phyloP scores from a whole-genome alignment of 2,329 filamentous ascomycete genomes.

The Teratosphaeria nubilosa region DNA sequence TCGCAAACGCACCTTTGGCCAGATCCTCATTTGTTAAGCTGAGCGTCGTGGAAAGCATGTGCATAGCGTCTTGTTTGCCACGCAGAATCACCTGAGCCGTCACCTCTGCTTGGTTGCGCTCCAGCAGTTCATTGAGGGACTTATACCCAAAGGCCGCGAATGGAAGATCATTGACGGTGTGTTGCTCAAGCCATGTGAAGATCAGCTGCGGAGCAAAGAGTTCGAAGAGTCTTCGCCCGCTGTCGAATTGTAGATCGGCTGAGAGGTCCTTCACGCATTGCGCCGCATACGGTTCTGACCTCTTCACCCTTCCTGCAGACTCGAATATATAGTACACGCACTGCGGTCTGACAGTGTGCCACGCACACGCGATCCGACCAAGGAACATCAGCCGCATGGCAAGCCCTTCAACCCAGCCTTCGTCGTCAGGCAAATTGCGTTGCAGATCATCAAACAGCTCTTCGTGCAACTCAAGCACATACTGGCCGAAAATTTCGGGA shows the following conservation, averaged over 20 bases:
- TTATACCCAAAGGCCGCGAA: conserved; percentile 75
- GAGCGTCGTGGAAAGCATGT: conserved; percentile 51
- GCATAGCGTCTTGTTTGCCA: conserved; percentile 53
- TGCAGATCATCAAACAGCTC: conserved; percentile 76
- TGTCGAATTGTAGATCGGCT: conserved; percentile 51
- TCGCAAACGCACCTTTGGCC: conserved; percentile 61
- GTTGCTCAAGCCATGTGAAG: conserved; percentile 73
- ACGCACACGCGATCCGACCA: conserved; percentile 65
- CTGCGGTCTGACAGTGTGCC: conserved; percentile 76
- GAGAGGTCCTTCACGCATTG: conserved; percentile 62
- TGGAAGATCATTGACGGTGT: conserved; percentile 62
- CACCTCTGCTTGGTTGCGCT: conserved; percentile 64
- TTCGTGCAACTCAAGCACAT: conserved; percentile 73
- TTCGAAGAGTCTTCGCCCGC: conserved; percentile 62
- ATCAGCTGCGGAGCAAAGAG: conserved; percentile 83
- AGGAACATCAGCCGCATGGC: conserved; percentile 71
- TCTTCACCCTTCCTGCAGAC: conserved; percentile 61
- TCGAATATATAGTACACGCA: conserved; percentile 94
- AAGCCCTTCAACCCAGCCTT: conserved; percentile 68
- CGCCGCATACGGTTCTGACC: conserved; percentile 56
- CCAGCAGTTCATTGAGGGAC: conserved; percentile 57
- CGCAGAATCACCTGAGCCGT: conserved; percentile 76
- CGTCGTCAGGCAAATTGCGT: conserved; percentile 63
- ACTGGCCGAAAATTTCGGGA: conserved; percentile 67
- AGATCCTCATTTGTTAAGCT: conserved; percentile 46